Conservation (phyloP, 495 filamentous ascomycete species). For the Penicillium simplicissimum region DNA sequence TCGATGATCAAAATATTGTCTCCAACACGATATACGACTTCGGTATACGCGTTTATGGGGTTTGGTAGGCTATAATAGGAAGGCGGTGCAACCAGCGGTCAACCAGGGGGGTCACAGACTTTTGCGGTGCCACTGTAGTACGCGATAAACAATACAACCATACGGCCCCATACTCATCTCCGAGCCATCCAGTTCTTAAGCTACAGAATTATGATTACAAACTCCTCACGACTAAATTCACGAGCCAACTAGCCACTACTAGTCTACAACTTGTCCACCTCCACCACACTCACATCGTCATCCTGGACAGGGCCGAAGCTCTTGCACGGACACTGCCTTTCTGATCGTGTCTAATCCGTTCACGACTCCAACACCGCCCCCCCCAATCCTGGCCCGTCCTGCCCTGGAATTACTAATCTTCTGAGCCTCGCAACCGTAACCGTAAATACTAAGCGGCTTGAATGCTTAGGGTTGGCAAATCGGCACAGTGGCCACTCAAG, state of each 20-base stretch:
- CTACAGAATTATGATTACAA: neutral
- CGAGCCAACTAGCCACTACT: neutral
- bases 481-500: neutral
- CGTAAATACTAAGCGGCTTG: neutral
- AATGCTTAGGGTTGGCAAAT: neutral
- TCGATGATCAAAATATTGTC: too few species aligned
- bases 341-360: neutral
- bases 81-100: too few species aligned
- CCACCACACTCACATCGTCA: neutral
- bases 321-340: slow-evolving; percentile 1
- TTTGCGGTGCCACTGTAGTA: too few species aligned
- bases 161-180: slow-evolving; percentile 4
- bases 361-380: slow-evolving; percentile 4
- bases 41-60: too few species aligned
- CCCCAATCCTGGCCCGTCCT: neutral
- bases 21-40: too few species aligned
- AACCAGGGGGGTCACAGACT: too few species aligned
- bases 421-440: neutral
- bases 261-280: neutral
- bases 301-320: slow-evolving; percentile 11
- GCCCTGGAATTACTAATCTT: neutral
- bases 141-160: neutral
- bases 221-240: neutral
- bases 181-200: neutral
- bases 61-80: too few species aligned